Evolutionary conservation across 2,329 filamentous ascomycete species (phyloP), one percentile per base, ranked within the genome.

Genomic region (Penicillium brevicompactum): DNA sequence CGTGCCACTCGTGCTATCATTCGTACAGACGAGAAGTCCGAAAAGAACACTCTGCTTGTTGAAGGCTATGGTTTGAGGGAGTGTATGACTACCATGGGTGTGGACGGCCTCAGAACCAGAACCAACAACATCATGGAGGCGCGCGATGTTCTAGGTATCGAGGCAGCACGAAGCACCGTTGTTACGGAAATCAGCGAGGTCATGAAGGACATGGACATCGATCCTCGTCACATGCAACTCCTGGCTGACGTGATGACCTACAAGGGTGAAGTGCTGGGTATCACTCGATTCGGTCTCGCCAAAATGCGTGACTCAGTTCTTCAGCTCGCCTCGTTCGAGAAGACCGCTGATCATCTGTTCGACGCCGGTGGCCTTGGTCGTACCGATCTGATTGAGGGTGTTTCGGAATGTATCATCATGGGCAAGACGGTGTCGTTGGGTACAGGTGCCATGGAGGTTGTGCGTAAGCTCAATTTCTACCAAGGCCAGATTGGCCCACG

Each of bases 241-340:
- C 85, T 99, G 1, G 93, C 94, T 10, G 94, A 99, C 69, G 92
- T 97, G 51, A 99, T 99, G 94, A 97, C 94, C 1, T 97, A 93
- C 82, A 97, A 97, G 79, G 94, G 94, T 48, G 93, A 97, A 65
- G 90, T 99, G 0, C 83, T 97, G 16, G 94, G 94, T 49, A 99
- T 99, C 71, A 99, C 94, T 2, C 88, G 94, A 31, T 97, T 97
- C 74, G 94, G 94, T 49, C 82, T 99, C 24, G 90, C 92, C 54
- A 99, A 97, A 81, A 97, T 96, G 89, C 84, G 94, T 49, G 94
- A 99, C 74, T 90, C 86, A 14, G 94, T 97, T 10, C 79, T 99
- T 53, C 94, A 99, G 74, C 83, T 99, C 11, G 94, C 94, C 0
- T 93, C 89, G 16, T 99, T 99, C 70, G 94, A 99, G 76, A 97